Conservation (phyloP, 495 filamentous ascomycete genomes). For the Hypoxylon intermedium region DNA sequence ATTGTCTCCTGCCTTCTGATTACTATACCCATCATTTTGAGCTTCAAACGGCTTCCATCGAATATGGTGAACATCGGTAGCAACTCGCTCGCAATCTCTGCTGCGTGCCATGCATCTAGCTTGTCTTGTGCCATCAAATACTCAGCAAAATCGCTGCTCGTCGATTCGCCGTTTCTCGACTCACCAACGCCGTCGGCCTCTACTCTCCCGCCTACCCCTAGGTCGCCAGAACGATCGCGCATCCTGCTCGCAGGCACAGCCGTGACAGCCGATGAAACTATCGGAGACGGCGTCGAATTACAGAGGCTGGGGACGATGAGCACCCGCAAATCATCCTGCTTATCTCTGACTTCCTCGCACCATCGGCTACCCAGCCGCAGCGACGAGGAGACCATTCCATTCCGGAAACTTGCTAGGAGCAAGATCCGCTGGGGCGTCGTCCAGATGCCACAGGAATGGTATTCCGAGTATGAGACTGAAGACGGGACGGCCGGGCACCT, state of each 20-base stretch:
- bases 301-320: neutral
- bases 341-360: conserved; percentile 8
- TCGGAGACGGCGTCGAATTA: conserved; percentile 13
- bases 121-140: conserved; percentile 13
- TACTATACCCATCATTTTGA: conserved; percentile 8
- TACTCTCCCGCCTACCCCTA: conserved; percentile 4
- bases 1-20: conserved; percentile 17
- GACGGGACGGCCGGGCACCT: conserved; percentile 16
- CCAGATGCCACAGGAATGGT: conserved; percentile 25
- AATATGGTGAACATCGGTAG: conserved; percentile 27
- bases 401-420: conserved; percentile 27
- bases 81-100: conserved; percentile 34
- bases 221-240: conserved; percentile 5
- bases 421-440: conserved; percentile 35
- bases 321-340: neutral
- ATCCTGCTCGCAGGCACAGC: neutral
- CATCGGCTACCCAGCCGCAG: conserved; percentile 2
- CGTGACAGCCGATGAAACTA: neutral
- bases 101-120: conserved; percentile 30
- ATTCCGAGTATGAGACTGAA: conserved; percentile 15
- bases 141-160: neutral
- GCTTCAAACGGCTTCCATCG: conserved; percentile 16
- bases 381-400: conserved; percentile 4
- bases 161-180: neutral
- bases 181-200: neutral